These are phyloP conservation scores for Isabelozyma heimii DNA, from an alignment of 805 yeast genomes.

Conservation along the genomic window DNA sequence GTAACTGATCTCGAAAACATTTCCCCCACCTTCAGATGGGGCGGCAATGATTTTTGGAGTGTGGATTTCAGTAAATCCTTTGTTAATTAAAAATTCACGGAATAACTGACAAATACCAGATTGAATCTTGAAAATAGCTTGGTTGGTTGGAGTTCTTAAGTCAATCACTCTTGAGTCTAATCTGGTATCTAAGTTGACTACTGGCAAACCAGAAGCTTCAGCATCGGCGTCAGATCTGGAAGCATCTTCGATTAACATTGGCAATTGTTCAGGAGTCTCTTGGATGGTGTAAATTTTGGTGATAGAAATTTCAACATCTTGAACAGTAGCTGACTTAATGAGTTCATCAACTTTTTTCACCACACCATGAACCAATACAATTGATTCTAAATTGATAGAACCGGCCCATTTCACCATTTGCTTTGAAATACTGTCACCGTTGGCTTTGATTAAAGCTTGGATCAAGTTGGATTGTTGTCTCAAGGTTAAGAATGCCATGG, in stretches of 20 bases:
- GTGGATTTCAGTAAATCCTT: slow-evolving; percentile 85
- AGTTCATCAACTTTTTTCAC: slow-evolving; percentile 83
- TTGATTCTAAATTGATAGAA: slow-evolving; percentile 79
- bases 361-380: slow-evolving; percentile 85
- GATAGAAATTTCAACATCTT: slow-evolving; percentile 83
- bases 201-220: slow-evolving; percentile 86
- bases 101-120: slow-evolving; percentile 85
- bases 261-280: slow-evolving; percentile 89
- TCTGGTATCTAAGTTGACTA: slow-evolving; percentile 94
- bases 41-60: slow-evolving; percentile 95
- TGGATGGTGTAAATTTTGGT: slow-evolving; percentile 71
- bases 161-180: slow-evolving; percentile 94
- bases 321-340: slow-evolving; percentile 86
- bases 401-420: slow-evolving; percentile 98
- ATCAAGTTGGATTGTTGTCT: slow-evolving; percentile 85
- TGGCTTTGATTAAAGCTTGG: slow-evolving; percentile 81
- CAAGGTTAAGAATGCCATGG: slow-evolving; percentile 83
- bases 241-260: slow-evolving; percentile 95
- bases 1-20: slow-evolving; percentile 90
- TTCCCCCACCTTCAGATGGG: slow-evolving; percentile 97
- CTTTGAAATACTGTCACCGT: slow-evolving; percentile 75
- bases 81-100: slow-evolving; percentile 75
- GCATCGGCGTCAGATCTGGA: slow-evolving; percentile 93
- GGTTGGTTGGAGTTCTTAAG: slow-evolving; percentile 94
- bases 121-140: slow-evolving; percentile 93